Base-by-base conservation (phyloP, 2,329 filamentous ascomycete genomes). In the Colletotrichum sp. region DNA sequence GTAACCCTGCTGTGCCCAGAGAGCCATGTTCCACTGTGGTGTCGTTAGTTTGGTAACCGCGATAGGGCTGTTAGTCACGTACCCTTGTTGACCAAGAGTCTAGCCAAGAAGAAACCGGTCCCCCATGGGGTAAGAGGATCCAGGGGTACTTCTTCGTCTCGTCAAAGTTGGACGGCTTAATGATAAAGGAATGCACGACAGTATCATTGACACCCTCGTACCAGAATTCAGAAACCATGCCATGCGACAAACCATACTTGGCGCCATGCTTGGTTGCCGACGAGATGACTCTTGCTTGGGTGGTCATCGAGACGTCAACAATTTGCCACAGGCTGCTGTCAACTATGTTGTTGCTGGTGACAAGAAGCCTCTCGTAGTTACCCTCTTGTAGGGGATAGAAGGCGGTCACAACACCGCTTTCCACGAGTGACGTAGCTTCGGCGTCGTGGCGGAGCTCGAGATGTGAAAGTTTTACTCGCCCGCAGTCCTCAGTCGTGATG, bases 1-100 rank as follows among this genome's bases (percentile, higher is more conserved):
- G 75, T 92, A 93, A 10, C 91, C 91, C 80, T 92, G 89, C 78
- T 92, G 90, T 6, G 91, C 91, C 83, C 90, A 92, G 5, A 90
- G 83, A 2, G 88, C 87, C 1, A 87, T 84, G 76, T 92, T 92
- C 87, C 88, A 90, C 77, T 90, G 82, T 5, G 8, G 10, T 28
- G 59, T 64, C n/a, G 57, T 44, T 57, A 67, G 60, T 67, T 63
- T 67, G 44, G 32, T 52, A 49, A 15, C 21, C 3, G 12, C 9
- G 13, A 4, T 18, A 18, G 18, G 64, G 12, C 13, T 15, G 5
- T 55, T 59, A n/a, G 52, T 70, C 65, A 80, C 84, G 68, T 79
- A 86, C 83, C 77, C 79, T 80, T 8, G 85, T 88, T 66, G 85
- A 87, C 90, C 90, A 92, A 65, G 85, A 83, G 77, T 92, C 89